These are phyloP conservation scores for Solanum gracilifrons DNA, from an alignment of 257 asterid species.

Conservation along the genomic window DNA sequence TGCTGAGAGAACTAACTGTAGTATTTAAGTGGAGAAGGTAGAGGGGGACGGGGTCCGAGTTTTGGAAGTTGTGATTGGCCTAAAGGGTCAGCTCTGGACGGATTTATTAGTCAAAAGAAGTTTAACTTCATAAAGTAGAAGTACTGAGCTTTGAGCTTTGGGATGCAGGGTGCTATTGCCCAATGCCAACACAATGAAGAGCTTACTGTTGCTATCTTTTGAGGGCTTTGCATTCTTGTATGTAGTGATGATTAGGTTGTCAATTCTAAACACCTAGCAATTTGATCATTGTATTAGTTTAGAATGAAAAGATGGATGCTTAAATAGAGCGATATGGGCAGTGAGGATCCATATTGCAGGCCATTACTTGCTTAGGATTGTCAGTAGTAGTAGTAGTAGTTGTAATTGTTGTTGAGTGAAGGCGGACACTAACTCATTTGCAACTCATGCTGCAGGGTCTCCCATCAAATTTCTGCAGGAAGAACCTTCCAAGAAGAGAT, in stretches of 20 bases:
- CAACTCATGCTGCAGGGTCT: constrained; percentile 53
- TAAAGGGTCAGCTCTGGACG: not conserved
- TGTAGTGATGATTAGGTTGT: not conserved
- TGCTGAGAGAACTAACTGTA: not conserved
- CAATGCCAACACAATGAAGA: not conserved
- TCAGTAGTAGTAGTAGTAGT: not conserved
- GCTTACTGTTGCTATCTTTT: not conserved
- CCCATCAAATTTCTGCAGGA: constrained; percentile 47
- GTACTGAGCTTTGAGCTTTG: not conserved
- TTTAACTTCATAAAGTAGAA: not conserved
- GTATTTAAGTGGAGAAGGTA: not conserved
- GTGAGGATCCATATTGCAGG: not conserved
- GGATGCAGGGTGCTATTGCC: not conserved
- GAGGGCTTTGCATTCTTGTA: not conserved
- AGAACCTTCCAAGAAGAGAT: constrained; percentile 44
- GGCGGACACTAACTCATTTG: not conserved
- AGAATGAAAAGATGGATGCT: not conserved
- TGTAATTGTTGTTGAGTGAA: not conserved
- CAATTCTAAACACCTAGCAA: not conserved
- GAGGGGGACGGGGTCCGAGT: not conserved
- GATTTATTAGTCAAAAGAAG: not conserved
- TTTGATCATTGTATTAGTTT: not conserved
- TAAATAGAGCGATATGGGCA: not conserved
- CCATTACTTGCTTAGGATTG: not conserved
- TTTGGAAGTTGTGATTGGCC: not conserved